Evolutionary conservation across 2,329 filamentous ascomycete genomes (phyloP).

Genomic region (Metarhizium humberi): DNA sequence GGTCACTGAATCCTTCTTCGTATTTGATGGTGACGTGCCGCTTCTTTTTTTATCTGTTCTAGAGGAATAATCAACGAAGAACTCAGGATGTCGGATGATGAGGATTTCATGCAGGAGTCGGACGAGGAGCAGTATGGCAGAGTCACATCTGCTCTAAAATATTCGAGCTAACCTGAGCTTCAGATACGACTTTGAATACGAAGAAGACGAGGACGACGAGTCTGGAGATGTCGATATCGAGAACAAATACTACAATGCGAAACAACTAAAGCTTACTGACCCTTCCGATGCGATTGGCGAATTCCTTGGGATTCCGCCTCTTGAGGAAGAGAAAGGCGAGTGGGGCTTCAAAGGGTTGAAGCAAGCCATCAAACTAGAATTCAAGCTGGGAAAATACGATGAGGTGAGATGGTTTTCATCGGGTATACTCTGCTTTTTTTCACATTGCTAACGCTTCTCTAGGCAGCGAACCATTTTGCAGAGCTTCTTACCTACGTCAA

Average conservation of each 20-base stretch:
- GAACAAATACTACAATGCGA: conserved; percentile 99
- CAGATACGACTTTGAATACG: conserved; percentile 93
- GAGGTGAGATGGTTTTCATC: conserved; percentile 41
- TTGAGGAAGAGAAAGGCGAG: conserved; percentile 89
- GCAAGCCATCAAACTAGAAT: conserved; percentile 96
- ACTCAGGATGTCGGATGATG: conserved; percentile 40
- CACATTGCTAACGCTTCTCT: not conserved
- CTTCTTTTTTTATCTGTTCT: not conserved
- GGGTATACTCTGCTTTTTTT: not conserved
- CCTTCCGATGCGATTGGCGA: conserved; percentile 85
- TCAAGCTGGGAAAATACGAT: conserved; percentile 80
- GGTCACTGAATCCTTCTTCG: conserved; percentile 6
- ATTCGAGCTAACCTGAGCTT: conserved; percentile 4
- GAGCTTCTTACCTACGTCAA: conserved; percentile 97
- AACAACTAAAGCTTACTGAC: conserved; percentile 83
- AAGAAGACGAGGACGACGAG: conserved; percentile 83
- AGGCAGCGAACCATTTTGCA: conserved; percentile 87
- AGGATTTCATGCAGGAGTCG: conserved; percentile 39
- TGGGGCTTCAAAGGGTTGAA: conserved; percentile 99
- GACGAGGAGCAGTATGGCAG: conserved; percentile 33
- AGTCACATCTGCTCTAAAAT: not conserved
- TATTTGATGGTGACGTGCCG: not conserved
- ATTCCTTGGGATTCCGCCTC: conserved; percentile 75
- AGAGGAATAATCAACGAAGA: not conserved
- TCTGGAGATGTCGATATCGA: conserved; percentile 88